Conservation (phyloP, 805 yeast genomes). For the Clavispora vitiphila region DNA sequence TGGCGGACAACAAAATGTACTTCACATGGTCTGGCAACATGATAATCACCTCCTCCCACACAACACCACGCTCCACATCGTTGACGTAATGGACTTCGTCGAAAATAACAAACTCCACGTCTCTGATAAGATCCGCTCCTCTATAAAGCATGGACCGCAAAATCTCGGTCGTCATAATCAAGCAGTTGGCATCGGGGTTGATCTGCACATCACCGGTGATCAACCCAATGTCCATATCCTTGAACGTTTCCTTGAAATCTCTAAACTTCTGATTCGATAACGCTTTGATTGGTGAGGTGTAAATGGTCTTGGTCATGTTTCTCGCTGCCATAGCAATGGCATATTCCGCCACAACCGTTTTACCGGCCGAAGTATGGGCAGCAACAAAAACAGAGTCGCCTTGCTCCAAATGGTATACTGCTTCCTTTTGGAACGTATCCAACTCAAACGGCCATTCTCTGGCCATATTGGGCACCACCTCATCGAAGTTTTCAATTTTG, state of each 20-base stretch:
- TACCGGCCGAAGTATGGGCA: constrained; percentile 98
- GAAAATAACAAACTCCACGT: constrained; percentile 94
- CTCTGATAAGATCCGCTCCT: constrained; percentile 94
- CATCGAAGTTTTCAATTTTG: constrained; percentile 75
- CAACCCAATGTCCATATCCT: constrained; percentile 83
- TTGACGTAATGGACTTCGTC: constrained; percentile 98
- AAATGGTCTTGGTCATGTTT: constrained; percentile 94
- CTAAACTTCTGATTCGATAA: constrained; percentile 85
- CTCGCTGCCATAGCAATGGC: constrained; percentile 96
- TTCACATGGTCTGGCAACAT: constrained; percentile 97
- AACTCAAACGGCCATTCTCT: constrained; percentile 91
- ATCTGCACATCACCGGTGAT: constrained; percentile 98
- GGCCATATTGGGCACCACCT: constrained; percentile 90
- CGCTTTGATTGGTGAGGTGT: constrained; percentile 94
- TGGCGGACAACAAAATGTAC: constrained; percentile 85
- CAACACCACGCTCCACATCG: constrained; percentile 96
- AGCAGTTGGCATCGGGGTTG: constrained; percentile 91
- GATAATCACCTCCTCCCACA: constrained; percentile 98
- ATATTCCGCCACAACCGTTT: constrained; percentile 96
- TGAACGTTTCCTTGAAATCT: constrained; percentile 76
- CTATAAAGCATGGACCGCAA: constrained; percentile 91
- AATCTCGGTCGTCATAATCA: constrained; percentile 97
- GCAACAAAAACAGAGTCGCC: constrained; percentile 99
- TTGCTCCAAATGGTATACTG: constrained; percentile 91
- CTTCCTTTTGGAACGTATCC: constrained; percentile 95